Base-by-base conservation (phyloP, 495 filamentous ascomycete species). In the Penicillium coffeae region DNA sequence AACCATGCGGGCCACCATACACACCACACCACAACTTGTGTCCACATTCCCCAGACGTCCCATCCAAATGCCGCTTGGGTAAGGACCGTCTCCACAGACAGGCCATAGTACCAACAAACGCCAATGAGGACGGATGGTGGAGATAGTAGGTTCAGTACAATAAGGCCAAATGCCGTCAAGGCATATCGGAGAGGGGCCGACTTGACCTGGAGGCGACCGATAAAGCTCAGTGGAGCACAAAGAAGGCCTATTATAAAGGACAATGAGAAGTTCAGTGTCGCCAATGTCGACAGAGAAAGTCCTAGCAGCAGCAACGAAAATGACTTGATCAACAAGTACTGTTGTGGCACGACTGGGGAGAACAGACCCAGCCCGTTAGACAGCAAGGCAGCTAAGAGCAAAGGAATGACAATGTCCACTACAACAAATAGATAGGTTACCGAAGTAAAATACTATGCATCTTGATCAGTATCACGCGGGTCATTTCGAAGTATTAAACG, bases 1-100 rank as follows among this genome's bases (percentile, higher is more conserved):
- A 96, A 56, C 94, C 93, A 97, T 18, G 88, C 90, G 7, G 93
- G 94, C 92, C 92, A 98, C 93, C 93, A 98, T 21, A 97, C 89
- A 64, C 89, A 88, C 90, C 94, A 98, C 14, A 97, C 83, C 32
- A 97, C 83, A 7, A 97, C 82, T 50, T 86, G 70, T 32, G 90
- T 95, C 75, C 90, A 95, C 75, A 92, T 80, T 2, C 92, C 91
- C 77, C 85, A 90, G 14, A 96, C 88, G 58, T 86, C 76, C 93
- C 92, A 97, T 0, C 88, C 93, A 54, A 92, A 89, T 2, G 87
- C 87, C 13, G 89, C 90, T 65, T 88, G 79, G 34, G 76, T 75
- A 42, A 96, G 69, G 2, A 92, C 73, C 1, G 70, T 66, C 35
- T 70, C 72, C 1, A 89, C 55, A 0, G 65, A 65, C 6, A 74